Evolutionary conservation across 257 asterid genomes (phyloP).

Genomic region (Nicotiana tomentosiformis): DNA sequence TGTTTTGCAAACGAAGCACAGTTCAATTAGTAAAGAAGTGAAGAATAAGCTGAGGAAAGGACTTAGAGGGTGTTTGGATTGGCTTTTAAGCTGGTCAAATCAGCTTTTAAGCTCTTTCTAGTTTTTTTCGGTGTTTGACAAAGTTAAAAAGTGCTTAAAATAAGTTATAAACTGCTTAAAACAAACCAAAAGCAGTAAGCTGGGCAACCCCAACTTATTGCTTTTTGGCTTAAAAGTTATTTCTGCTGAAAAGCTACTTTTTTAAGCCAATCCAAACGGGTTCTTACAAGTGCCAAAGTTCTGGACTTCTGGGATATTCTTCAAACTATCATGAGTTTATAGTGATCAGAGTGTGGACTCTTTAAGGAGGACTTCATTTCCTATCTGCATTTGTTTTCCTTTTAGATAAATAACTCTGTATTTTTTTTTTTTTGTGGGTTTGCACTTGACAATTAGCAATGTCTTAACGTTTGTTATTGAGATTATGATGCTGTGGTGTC

Average conservation of each 20-base stretch:
- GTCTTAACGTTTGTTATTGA: background rate
- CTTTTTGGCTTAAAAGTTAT: too few relatives aligned
- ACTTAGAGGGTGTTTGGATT: background rate
- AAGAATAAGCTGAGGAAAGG: constrained; percentile 1
- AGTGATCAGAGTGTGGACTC: background rate
- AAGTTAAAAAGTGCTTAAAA: too few relatives aligned
- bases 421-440: background rate
- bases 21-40: background rate
- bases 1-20: background rate
- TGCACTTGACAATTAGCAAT: background rate
- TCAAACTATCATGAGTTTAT: background rate
- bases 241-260: too few relatives aligned
- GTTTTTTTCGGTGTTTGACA: too few relatives aligned
- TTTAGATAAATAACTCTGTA: background rate
- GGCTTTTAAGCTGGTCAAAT: too few relatives aligned
- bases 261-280: too few relatives aligned
- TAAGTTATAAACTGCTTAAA: too few relatives aligned
- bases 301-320: background rate
- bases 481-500: background rate
- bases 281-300: background rate
- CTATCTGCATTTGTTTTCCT: background rate
- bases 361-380: background rate
- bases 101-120: too few relatives aligned
- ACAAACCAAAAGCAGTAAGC: too few relatives aligned
- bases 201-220: too few relatives aligned